Evolutionary conservation across 176 grass and related monocot genomes (phyloP).

Genomic region (Poa annua): DNA sequence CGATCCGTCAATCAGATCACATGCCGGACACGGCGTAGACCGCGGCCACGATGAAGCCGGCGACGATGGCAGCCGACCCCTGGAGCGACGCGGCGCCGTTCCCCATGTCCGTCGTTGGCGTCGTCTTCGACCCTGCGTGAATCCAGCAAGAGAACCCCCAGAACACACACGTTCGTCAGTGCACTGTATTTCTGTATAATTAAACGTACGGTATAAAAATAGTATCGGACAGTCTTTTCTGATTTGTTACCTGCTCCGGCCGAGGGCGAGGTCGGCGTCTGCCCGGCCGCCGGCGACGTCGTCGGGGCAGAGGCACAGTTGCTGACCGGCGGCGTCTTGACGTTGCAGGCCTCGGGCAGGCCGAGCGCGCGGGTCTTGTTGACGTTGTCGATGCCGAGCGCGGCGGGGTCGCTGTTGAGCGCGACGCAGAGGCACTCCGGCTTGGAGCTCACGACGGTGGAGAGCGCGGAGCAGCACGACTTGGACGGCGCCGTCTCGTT

Average conservation of each 20-base stretch:
- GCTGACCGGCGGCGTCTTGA: slow-evolving; percentile 67
- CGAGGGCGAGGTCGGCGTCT: slow-evolving; percentile 19
- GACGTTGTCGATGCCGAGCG: slow-evolving; percentile 62
- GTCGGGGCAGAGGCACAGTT: background rate
- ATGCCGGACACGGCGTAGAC: slow-evolving; percentile 24
- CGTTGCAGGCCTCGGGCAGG: slow-evolving; percentile 57
- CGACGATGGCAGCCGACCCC: background rate
- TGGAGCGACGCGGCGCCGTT: background rate
- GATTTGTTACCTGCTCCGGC: slow-evolving; percentile 23
- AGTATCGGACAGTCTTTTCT: background rate
- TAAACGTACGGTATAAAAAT: background rate
- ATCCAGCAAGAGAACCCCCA: background rate
- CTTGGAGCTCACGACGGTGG: slow-evolving; percentile 51
- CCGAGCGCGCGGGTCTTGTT: slow-evolving; percentile 71
- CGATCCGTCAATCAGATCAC: slow-evolving; percentile 21
- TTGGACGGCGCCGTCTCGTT: slow-evolving; percentile 58
- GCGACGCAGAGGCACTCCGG: slow-evolving; percentile 79
- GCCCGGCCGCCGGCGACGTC: background rate
- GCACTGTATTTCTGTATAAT: too few species aligned
- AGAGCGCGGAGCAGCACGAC: slow-evolving; percentile 72
- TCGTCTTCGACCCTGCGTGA: slow-evolving; percentile 42
- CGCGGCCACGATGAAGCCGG: background rate
- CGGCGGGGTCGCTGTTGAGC: slow-evolving; percentile 51
- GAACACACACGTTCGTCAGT: background rate
- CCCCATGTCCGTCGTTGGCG: background rate